These are phyloP conservation scores for Athelia sp. DNA, from an alignment of 1,284 basidiomycete genomes.

Conservation along the genomic window DNA sequence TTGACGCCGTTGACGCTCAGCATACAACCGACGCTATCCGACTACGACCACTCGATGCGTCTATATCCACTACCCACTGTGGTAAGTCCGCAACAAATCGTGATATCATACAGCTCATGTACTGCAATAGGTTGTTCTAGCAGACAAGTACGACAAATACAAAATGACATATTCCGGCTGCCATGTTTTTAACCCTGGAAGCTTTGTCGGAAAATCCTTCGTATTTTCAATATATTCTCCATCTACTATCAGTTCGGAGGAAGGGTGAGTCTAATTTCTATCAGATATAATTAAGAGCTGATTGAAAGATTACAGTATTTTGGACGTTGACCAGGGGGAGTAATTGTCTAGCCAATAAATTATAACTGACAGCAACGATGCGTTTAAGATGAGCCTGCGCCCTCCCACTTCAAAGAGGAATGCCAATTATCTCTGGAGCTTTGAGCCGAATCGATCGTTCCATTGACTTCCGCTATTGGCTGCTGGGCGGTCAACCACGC, in stretches of 20 bases:
- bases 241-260: slow-evolving; percentile 69
- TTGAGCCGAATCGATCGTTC: too few species aligned
- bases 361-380: too few species aligned
- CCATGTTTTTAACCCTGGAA: slow-evolving; percentile 98
- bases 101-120: not conserved
- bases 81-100: slow-evolving; percentile 38
- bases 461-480: too few species aligned
- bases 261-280: slow-evolving; percentile 46
- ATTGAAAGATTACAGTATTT: slow-evolving; percentile 19
- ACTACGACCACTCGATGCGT: slow-evolving; percentile 89
- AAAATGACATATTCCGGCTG: slow-evolving; percentile 97
- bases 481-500: slow-evolving; percentile 28
- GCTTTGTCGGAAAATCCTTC: slow-evolving; percentile 75
- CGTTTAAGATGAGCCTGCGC: too few species aligned
- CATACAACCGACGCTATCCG: slow-evolving; percentile 85
- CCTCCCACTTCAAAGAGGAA: too few species aligned
- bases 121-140: slow-evolving; percentile 74
- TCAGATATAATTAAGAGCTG: not conserved
- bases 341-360: too few species aligned
- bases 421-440: too few species aligned
- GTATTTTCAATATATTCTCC: slow-evolving; percentile 89
- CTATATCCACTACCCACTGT: slow-evolving; percentile 94
- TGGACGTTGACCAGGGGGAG: slow-evolving; percentile 31
- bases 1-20: slow-evolving; percentile 80
- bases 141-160: slow-evolving; percentile 95